Evolutionary conservation across 768 basidiomycete species (phyloP).

Genomic region (Hericium rajendrae): DNA sequence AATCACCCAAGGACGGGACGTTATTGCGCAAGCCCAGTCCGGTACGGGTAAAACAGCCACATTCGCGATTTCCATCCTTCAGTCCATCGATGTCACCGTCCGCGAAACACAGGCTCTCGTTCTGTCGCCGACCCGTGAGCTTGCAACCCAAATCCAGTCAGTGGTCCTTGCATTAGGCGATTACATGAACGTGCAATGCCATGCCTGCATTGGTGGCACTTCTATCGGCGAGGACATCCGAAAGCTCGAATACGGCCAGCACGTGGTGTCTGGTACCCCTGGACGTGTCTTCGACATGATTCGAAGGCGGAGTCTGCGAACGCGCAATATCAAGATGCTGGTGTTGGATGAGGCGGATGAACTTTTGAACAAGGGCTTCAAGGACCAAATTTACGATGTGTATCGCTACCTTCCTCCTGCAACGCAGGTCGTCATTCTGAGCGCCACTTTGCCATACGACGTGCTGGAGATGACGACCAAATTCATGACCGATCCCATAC

Average conservation of each 20-base stretch:
- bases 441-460: conserved; percentile 92
- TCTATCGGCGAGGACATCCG: conserved; percentile 96
- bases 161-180: conserved; percentile 94
- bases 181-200: conserved; percentile 99
- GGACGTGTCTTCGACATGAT: conserved; percentile 99
- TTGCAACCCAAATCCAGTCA: conserved; percentile 98
- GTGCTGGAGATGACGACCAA: conserved; percentile 99
- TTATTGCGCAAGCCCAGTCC: conserved; percentile 98
- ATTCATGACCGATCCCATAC: conserved; percentile 98
- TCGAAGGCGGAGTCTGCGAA: conserved; percentile 82
- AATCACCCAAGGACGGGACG: conserved; percentile 92
- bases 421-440: conserved; percentile 93
- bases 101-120: conserved; percentile 95
- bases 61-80: conserved; percentile 95
- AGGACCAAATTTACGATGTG: conserved; percentile 98
- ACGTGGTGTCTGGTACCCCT: conserved; percentile 95
- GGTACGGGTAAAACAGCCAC: conserved; percentile 99
- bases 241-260: conserved; percentile 94
- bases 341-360: conserved; percentile 95
- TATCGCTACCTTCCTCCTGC: conserved; percentile 96
- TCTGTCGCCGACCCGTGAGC: conserved; percentile 95
- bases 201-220: conserved; percentile 96
- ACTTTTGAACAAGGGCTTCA: conserved; percentile 95
- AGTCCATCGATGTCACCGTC: conserved; percentile 92
- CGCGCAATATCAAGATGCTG: conserved; percentile 97